Evolutionary conservation across 2,329 filamentous ascomycete genomes (phyloP).

Genomic region (Sporothrix schenckii): DNA sequence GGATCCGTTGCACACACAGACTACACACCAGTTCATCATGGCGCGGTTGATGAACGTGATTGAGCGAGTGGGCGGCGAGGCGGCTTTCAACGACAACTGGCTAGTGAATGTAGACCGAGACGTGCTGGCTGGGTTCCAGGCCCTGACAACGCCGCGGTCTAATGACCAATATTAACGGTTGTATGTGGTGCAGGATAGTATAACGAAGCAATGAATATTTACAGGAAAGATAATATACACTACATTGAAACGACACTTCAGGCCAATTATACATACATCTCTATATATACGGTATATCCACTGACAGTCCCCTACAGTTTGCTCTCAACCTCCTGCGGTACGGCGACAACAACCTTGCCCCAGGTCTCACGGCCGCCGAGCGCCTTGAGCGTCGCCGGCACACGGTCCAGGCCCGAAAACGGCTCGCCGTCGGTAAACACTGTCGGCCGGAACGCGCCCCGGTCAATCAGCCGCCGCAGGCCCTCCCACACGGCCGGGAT

Average conservation of each 20-base stretch:
- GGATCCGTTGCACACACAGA: constrained; percentile 70
- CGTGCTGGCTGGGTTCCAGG: constrained; percentile 66
- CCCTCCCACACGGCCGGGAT: constrained; percentile 78
- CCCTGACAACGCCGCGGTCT: constrained; percentile 38
- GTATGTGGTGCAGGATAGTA: neutral
- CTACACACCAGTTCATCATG: constrained; percentile 65
- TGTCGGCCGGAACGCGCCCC: constrained; percentile 79
- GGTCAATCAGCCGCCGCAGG: constrained; percentile 73
- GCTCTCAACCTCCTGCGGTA: constrained; percentile 67
- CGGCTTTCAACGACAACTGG: constrained; percentile 69
- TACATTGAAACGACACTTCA: neutral
- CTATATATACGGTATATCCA: neutral
- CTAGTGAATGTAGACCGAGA: constrained; percentile 74
- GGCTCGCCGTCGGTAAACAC: constrained; percentile 74
- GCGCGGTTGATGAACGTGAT: constrained; percentile 64
- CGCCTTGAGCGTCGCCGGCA: constrained; percentile 51
- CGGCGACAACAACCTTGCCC: constrained; percentile 93
- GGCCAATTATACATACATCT: neutral
- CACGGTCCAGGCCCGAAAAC: constrained; percentile 69
- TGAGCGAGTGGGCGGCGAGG: constrained; percentile 63
- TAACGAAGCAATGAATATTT: constrained; percentile 11
- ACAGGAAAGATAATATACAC: neutral
- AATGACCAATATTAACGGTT: neutral
- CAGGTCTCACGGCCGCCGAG: constrained; percentile 77
- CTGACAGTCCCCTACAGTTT: constrained; percentile 50